Evolutionary conservation across 306 rosid genomes (phyloP).

Genomic region (Morella rubra): DNA sequence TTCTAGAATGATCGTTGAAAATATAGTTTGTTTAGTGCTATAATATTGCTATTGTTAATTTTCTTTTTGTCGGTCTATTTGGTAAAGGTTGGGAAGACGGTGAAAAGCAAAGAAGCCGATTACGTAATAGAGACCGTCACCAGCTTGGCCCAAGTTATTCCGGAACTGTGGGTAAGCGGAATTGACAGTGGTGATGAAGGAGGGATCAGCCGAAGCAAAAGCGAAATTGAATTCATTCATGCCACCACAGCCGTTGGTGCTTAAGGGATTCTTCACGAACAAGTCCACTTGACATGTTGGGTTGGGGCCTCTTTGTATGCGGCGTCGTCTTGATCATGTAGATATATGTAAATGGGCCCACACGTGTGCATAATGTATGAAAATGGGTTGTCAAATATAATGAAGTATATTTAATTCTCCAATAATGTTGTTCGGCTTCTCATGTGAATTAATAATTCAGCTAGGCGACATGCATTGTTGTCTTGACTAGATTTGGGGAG

Average conservation of each 20-base stretch:
- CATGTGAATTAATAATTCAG: too few relatives aligned
- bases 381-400: conserved; percentile 23
- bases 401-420: not conserved
- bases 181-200: conserved; percentile 32
- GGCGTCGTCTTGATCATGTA: conserved; percentile 8
- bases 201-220: conserved; percentile 41
- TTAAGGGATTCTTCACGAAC: conserved; percentile 18
- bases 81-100: conserved; percentile 57
- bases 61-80: not conserved
- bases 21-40: not conserved
- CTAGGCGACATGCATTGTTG: too few relatives aligned
- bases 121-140: conserved; percentile 52
- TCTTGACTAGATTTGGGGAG: too few relatives aligned
- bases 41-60: not conserved
- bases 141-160: conserved; percentile 41
- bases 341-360: not conserved
- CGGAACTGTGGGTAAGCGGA: conserved; percentile 57
- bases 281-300: not conserved
- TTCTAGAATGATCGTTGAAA: not conserved
- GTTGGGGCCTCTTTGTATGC: not conserved
- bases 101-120: conserved; percentile 62
- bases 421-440: not conserved
- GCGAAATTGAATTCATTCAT: conserved; percentile 54
- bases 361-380: not conserved
- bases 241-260: conserved; percentile 58